Percentiles rank a stretch among this genome's conserved stretches.
Conservation (phyloP, 495 filamentous ascomycete genomes). For the Talaromyces wortmannii region DNA sequence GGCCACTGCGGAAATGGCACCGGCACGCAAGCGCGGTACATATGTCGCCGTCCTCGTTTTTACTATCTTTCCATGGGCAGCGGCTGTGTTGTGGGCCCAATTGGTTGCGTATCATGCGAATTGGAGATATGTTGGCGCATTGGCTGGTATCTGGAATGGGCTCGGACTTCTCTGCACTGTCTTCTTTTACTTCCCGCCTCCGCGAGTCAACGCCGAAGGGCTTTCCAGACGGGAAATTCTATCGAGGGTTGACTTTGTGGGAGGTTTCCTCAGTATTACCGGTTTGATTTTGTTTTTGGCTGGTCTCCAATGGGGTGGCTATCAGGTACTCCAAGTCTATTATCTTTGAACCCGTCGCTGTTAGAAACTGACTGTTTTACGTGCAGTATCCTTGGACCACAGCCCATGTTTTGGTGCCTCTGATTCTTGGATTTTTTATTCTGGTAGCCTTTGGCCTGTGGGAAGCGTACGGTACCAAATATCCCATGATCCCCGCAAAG, state of each 20-base stretch:
- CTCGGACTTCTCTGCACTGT: conserved; percentile 54
- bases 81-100: conserved; percentile 64
- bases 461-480: conserved; percentile 53
- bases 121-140: conserved; percentile 60
- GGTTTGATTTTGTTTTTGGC: conserved; percentile 62
- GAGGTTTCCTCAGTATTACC: conserved; percentile 58
- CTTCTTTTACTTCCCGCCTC: conserved; percentile 62
- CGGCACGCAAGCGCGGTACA: conserved; percentile 58
- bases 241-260: conserved; percentile 55
- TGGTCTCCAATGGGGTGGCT: conserved; percentile 63
- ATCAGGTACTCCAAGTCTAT: conserved; percentile 34
- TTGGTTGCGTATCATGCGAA: conserved; percentile 51
- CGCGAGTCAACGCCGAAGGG: conserved; percentile 46
- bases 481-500: conserved; percentile 60
- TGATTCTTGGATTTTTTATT: conserved; percentile 48
- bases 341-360: not conserved
- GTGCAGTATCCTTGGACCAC: conserved; percentile 49
- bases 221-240: conserved; percentile 44
- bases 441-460: conserved; percentile 51
- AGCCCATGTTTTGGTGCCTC: conserved; percentile 51
- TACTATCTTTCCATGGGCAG: conserved; percentile 62
- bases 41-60: conserved; percentile 63
- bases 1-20: conserved; percentile 62
- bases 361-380: not conserved
- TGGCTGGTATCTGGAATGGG: conserved; percentile 54